These are phyloP conservation scores for Paramecium pentaurelia DNA, from an alignment of 73 alveolate genomes.

Conservation along the genomic window DNA sequence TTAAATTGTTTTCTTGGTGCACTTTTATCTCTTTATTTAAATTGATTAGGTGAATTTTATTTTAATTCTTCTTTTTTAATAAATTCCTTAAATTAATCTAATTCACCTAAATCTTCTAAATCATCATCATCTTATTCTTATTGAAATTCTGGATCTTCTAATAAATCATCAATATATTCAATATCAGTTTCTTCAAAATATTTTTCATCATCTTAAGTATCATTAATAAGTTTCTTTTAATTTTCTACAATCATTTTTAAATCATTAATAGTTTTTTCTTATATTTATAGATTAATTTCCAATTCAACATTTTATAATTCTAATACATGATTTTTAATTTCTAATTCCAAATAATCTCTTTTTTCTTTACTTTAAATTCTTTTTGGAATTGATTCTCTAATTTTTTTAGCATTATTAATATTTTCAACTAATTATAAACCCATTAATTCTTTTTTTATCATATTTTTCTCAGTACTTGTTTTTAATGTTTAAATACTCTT, in stretches of 20 bases:
- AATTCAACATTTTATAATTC: conserved; percentile 77
- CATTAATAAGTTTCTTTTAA: conserved; percentile 49
- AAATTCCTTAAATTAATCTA: conserved; percentile 2
- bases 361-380: conserved; percentile 69
- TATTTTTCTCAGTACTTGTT: conserved; percentile 77
- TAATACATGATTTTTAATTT: conserved; percentile 75
- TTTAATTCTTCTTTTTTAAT: background rate
- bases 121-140: conserved; percentile 41
- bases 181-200: background rate
- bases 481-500: conserved; percentile 68
- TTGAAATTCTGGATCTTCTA: background rate
- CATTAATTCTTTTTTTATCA: conserved; percentile 72
- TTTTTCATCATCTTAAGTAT: conserved; percentile 31
- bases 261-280: conserved; percentile 79
- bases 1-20: background rate
- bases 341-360: conserved; percentile 74
- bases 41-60: background rate
- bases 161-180: background rate
- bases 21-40: background rate
- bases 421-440: conserved; percentile 71
- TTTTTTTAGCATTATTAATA: conserved; percentile 66
- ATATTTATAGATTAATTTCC: conserved; percentile 70
- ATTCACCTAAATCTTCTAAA: conserved; percentile 16
- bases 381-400: conserved; percentile 66
- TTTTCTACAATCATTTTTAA: conserved; percentile 53